Evolutionary conservation across 768 basidiomycete genomes (phyloP).

Genomic region (Lactarius vividus): DNA sequence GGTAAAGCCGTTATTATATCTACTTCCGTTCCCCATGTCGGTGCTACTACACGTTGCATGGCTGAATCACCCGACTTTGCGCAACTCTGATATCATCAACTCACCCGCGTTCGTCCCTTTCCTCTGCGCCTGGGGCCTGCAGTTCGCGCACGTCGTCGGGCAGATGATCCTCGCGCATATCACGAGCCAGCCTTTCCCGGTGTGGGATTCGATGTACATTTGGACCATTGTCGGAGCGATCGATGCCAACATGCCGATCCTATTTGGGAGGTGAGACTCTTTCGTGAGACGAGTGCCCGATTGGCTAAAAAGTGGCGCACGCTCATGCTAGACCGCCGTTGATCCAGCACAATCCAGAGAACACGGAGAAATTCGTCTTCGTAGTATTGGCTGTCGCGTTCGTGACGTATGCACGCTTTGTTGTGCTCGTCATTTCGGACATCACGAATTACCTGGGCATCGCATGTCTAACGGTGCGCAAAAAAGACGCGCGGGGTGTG

Average conservation of each 20-base stretch:
- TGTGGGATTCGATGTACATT: conserved; percentile 85
- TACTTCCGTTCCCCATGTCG: conserved; percentile 77
- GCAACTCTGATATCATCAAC: conserved; percentile 66
- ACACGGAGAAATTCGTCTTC: conserved; percentile 70
- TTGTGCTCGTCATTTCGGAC: conserved; percentile 75
- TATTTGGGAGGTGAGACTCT: conserved; percentile 59
- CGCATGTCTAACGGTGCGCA: conserved; percentile 90
- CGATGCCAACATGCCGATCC: conserved; percentile 75
- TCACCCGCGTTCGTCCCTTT: conserved; percentile 83
- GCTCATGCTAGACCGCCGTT: conserved; percentile 51
- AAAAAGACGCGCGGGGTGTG: conserved; percentile 67
- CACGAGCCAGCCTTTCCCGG: conserved; percentile 78
- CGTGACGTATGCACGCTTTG: conserved; percentile 72
- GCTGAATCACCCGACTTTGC: conserved; percentile 66
- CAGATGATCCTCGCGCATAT: conserved; percentile 93
- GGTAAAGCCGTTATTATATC: conserved; percentile 60
- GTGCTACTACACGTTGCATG: conserved; percentile 74
- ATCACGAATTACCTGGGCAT: conserved; percentile 92
- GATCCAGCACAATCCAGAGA: conserved; percentile 63
- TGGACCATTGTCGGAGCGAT: conserved; percentile 74
- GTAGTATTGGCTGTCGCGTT: conserved; percentile 67
- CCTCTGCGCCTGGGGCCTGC: conserved; percentile 88
- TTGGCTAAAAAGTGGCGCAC: background rate
- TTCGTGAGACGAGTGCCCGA: background rate
- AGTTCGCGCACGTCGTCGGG: conserved; percentile 88